Percentiles rank a stretch among this genome's conserved stretches.
These are phyloP conservation scores for Zygoascus ofunaensis DNA, from an alignment of 805 yeast species.

Conservation along the genomic window DNA sequence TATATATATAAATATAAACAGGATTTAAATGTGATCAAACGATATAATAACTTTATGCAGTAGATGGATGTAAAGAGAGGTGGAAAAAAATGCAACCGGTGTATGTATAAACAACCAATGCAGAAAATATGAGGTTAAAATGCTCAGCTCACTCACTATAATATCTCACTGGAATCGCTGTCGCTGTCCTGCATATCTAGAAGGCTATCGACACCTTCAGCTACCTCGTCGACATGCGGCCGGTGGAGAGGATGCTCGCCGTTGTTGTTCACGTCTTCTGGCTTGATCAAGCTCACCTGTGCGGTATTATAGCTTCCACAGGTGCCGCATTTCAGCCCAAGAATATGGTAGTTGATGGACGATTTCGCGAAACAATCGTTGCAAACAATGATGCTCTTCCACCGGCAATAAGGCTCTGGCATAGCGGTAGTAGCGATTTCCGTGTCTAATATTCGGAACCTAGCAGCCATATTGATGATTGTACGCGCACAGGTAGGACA, in stretches of 20 bases:
- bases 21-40: too few relatives aligned
- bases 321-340: constrained; percentile 81
- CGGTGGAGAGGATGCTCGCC: not conserved
- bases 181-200: not conserved
- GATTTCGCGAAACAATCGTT: constrained; percentile 85
- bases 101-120: too few relatives aligned
- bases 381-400: constrained; percentile 62
- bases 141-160: too few relatives aligned
- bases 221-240: not conserved
- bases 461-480: constrained; percentile 77
- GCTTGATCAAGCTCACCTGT: constrained; percentile 60
- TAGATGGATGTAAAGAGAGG: too few relatives aligned
- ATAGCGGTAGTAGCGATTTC: constrained; percentile 69
- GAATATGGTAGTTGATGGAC: constrained; percentile 63
- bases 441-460: constrained; percentile 75
- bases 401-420: constrained; percentile 68
- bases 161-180: not conserved
- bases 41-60: too few relatives aligned
- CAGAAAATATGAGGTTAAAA: too few relatives aligned
- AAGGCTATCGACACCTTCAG: not conserved
- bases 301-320: constrained; percentile 84
- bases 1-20: not conserved
- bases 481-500: constrained; percentile 88
- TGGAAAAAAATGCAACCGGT: too few relatives aligned
- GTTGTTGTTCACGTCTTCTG: constrained; percentile 37